Percentiles rank a stretch among this genome's conserved stretches.
These are phyloP conservation scores for Globisporangium polare DNA, from an alignment of 352 stramenopile genomes.

Conservation along the genomic window DNA sequence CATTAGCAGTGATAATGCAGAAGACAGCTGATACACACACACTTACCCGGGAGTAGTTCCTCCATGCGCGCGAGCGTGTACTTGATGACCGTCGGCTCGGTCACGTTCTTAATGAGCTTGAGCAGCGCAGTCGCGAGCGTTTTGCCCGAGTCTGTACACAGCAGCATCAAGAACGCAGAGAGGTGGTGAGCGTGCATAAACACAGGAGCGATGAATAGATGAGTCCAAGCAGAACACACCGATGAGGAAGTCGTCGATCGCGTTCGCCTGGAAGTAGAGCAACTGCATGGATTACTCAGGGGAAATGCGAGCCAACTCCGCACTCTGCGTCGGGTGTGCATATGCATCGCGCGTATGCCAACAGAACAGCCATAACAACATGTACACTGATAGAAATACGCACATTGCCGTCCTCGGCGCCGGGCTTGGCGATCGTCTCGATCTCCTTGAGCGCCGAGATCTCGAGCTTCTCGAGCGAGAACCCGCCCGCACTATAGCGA, in stretches of 20 bases:
- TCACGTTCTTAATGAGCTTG: conserved; percentile 88
- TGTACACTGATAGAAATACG: conserved; percentile 13
- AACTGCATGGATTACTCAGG: conserved; percentile 19
- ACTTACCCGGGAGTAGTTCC: conserved; percentile 74
- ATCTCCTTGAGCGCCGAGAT: conserved; percentile 83
- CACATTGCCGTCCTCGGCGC: conserved; percentile 53
- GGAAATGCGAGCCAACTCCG: not conserved
- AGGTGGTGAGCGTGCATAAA: not conserved
- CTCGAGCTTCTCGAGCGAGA: conserved; percentile 84
- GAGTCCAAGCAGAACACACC: conserved; percentile 21
- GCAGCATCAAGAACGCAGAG: not conserved
- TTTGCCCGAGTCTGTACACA: conserved; percentile 50
- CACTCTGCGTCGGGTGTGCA: not conserved
- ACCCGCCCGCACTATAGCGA: conserved; percentile 47
- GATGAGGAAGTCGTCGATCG: conserved; percentile 69
- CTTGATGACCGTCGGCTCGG: conserved; percentile 81
- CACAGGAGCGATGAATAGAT: not conserved
- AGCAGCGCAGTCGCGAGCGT: conserved; percentile 61
- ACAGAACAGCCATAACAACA: not conserved
- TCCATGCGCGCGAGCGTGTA: conserved; percentile 87
- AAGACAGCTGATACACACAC: too few species aligned
- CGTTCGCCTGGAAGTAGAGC: conserved; percentile 41
- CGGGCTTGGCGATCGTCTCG: conserved; percentile 69
- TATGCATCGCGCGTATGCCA: too few species aligned
- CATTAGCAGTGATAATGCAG: not conserved